Evolutionary conservation across 352 stramenopile species (phyloP).

Genomic region (Phytopythium litorale): DNA sequence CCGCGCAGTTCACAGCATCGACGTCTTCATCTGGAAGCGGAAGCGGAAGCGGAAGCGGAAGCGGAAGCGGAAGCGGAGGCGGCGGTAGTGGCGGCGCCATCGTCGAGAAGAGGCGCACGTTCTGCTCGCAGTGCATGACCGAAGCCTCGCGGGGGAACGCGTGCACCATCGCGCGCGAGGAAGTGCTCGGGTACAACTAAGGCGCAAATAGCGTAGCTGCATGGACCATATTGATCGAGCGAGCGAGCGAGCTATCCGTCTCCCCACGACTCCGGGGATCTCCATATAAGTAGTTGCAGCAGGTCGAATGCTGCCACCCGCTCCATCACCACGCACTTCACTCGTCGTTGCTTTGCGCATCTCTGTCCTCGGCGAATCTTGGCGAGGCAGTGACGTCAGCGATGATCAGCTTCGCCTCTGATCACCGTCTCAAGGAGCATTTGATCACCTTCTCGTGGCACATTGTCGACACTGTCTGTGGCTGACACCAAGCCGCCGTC

Average conservation of each 20-base stretch:
- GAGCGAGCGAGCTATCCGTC: not conserved
- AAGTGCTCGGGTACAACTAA: constrained; percentile 10
- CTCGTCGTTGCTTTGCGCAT: no score
- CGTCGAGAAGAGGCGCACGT: constrained; percentile 26
- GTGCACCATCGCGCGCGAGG: constrained; percentile 20
- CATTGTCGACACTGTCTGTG: no score
- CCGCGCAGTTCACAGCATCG: not conserved
- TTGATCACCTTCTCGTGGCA: no score
- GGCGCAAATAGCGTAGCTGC: not conserved
- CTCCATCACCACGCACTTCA: no score
- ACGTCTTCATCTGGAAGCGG: not conserved
- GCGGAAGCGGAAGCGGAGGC: no score
- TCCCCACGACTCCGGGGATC: not conserved
- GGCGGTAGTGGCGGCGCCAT: constrained; percentile 5
- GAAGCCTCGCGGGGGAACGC: constrained; percentile 24
- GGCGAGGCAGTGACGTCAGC: no score
- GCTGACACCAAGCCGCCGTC: no score
- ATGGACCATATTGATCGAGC: not conserved
- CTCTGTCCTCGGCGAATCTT: no score
- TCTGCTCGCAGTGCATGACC: constrained; percentile 25
- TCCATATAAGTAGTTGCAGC: not conserved
- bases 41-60: no score
- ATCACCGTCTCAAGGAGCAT: no score
- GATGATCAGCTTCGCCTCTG: no score
- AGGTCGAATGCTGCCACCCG: not conserved